Percentiles rank a stretch among this genome's conserved stretches.
phyloP scores from a whole-genome alignment of 106 monocot species.

The Apostasia shenzhenica region DNA sequence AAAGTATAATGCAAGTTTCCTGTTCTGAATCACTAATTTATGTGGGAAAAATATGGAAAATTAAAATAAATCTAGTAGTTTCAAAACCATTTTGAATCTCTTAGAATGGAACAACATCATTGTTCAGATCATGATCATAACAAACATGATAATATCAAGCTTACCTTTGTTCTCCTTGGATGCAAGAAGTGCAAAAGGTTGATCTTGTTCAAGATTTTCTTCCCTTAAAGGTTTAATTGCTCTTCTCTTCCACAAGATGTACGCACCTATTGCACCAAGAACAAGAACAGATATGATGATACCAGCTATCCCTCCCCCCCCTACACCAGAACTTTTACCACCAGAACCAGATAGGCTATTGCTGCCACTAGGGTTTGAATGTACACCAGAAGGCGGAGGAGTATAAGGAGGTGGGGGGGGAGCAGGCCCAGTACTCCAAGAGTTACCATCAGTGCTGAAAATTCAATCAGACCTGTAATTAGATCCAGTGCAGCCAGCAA shows the following conservation, averaged over 20 bases:
- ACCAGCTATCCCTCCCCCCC: constrained; percentile 67
- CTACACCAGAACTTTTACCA: constrained; percentile 37
- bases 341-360: constrained; percentile 22
- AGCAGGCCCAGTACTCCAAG: constrained; percentile 65
- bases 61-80: no score
- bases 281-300: constrained; percentile 62
- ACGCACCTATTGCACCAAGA: constrained; percentile 45
- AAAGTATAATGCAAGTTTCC: no score
- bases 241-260: constrained; percentile 48
- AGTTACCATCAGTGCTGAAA: constrained; percentile 65
- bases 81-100: no score
- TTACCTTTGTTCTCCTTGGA: constrained; percentile 50
- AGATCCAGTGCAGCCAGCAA: not conserved
- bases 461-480: not conserved
- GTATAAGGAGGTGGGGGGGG: constrained; percentile 29
- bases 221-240: constrained; percentile 5
- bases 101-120: no score
- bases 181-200: constrained; percentile 23
- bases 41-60: no score
- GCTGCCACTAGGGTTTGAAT: constrained; percentile 31
- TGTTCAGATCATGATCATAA: no score
- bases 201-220: constrained; percentile 32
- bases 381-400: constrained; percentile 24
- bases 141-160: not conserved
- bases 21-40: no score